These are phyloP conservation scores for Diplodia sapinea DNA, from an alignment of 2,329 filamentous ascomycete genomes.

Conservation along the genomic window DNA sequence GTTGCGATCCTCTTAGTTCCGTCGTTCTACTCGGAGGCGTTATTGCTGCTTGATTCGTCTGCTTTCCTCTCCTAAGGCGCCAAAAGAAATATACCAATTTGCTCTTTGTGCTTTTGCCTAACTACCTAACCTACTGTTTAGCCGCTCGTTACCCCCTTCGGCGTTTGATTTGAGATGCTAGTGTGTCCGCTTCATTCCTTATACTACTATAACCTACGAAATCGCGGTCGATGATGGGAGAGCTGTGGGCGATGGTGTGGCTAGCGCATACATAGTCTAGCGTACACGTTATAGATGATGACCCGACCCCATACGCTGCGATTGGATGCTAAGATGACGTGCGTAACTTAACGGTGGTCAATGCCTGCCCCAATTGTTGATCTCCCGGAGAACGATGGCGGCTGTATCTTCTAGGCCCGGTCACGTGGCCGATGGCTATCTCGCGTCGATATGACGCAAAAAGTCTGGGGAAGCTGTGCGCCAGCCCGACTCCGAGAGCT, in stretches of 20 bases:
- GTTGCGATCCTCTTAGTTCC: slow-evolving; percentile 35
- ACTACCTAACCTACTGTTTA: slow-evolving; percentile 11
- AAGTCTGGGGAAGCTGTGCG: slow-evolving; percentile 27
- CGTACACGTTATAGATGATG: slow-evolving; percentile 29
- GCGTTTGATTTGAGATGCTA: slow-evolving; percentile 5
- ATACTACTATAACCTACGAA: slow-evolving; percentile 20
- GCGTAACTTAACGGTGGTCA: slow-evolving; percentile 8
- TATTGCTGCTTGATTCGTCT: slow-evolving; percentile 18
- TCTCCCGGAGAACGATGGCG: slow-evolving; percentile 7
- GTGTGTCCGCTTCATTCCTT: not conserved
- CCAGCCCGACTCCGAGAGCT: not conserved
- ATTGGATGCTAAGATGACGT: slow-evolving; percentile 13
- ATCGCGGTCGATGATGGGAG: slow-evolving; percentile 20
- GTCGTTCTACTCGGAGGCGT: slow-evolving; percentile 27
- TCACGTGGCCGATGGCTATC: slow-evolving; percentile 8
- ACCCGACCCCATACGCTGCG: slow-evolving; percentile 9
- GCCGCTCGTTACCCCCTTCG: slow-evolving; percentile 21
- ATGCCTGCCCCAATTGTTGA: not conserved
- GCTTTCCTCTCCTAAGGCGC: slow-evolving; percentile 40
- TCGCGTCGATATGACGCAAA: slow-evolving; percentile 27
- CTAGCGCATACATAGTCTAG: slow-evolving; percentile 29
- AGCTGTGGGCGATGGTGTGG: slow-evolving; percentile 16
- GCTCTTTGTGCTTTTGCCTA: slow-evolving; percentile 36
- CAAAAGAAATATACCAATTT: slow-evolving; percentile 53
- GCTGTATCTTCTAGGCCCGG: not conserved